Evolutionary conservation across 2,329 filamentous ascomycete species (phyloP), one percentile per base, ranked within the genome.

Genomic region (Paramyrothecium roridum): DNA sequence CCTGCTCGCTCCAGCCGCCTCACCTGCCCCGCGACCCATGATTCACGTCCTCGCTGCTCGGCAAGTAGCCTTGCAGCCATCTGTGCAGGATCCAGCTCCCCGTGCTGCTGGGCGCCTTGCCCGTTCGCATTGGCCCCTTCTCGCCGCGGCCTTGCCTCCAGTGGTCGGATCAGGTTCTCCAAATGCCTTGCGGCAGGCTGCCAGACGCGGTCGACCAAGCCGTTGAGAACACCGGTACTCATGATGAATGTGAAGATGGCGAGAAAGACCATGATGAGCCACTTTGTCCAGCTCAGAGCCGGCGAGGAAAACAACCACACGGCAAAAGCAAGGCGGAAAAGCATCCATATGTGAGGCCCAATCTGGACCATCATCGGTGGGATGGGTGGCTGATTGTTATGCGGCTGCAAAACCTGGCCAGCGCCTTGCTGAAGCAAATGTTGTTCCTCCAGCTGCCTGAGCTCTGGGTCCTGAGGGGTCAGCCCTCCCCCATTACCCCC

Each of bases 321-420:
- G 65, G 88, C 86, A 7, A 83, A 69, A 12, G 76, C 73, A 10
- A 88, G 69, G 8, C 85, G 79, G 37, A 84, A 71, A 1, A 86
- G 61, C 52, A 87, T 74, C 85, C 84, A 88, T 26, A 88, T 65
- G 52, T 86, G 80, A n/a, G 83, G 83, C 74, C 80, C 82, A n/a
- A 83, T 53, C 17, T 68, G 67, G 53, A 71, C 57, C 7, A 74
- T 53, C 13, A 73, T 47, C 21, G 67, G 67, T 3, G 70, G 70
- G 8, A 73, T 45, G 8, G 59, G 69, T 8, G 65, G 62, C n/a
- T 73, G 73, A 50, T 79, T n/a, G n/a, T n/a, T 79, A 53, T 71
- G 73, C 8, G 67, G 69, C 51, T 76, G 76, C 40, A 68, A 57
- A 48, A 65, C 22, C 8, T 58, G 61, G 20, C 57, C 57, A 54